These are phyloP conservation scores for Pseudocercospora fijiensis DNA, from an alignment of 2,329 filamentous ascomycete species.

Conservation along the genomic window DNA sequence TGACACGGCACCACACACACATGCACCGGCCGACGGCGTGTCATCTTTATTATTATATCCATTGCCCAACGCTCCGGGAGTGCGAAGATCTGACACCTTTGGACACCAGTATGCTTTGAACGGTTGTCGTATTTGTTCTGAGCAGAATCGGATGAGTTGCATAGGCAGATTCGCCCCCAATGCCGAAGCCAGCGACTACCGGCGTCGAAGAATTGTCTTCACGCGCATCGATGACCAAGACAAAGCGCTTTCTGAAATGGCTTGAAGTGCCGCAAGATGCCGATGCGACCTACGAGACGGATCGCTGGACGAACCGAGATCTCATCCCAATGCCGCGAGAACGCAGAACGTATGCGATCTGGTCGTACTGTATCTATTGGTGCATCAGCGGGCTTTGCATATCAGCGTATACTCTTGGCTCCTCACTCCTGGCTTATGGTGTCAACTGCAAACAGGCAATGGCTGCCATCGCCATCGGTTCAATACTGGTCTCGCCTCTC, in stretches of 20 bases:
- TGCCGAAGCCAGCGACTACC: background rate
- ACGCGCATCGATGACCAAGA: background rate
- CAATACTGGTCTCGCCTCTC: slow-evolving; percentile 2
- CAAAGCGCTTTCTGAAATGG: slow-evolving; percentile 4
- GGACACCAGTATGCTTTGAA: background rate
- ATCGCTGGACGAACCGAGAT: slow-evolving; percentile 7
- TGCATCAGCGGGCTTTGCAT: slow-evolving; percentile 8
- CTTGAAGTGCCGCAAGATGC: slow-evolving; percentile 7
- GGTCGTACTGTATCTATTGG: slow-evolving; percentile 6
- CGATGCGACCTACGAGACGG: background rate
- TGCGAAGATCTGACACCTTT: background rate
- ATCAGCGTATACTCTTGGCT: slow-evolving; percentile 6
- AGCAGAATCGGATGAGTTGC: background rate
- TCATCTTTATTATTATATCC: too few species aligned
- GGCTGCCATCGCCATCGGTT: slow-evolving; percentile 3
- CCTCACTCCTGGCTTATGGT: slow-evolving; percentile 5
- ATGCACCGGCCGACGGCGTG: background rate
- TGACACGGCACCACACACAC: too few species aligned
- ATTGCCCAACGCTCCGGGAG: background rate
- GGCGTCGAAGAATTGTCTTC: background rate
- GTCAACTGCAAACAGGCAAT: slow-evolving; percentile 8
- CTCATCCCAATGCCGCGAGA: slow-evolving; percentile 6
- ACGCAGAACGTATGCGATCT: slow-evolving; percentile 5
- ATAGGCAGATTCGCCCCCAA: background rate
- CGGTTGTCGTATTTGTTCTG: background rate